Evolutionary conservation across 192 early-diverging fungal genomes (phyloP).

Genomic region (Entophlyctis luteolus): DNA sequence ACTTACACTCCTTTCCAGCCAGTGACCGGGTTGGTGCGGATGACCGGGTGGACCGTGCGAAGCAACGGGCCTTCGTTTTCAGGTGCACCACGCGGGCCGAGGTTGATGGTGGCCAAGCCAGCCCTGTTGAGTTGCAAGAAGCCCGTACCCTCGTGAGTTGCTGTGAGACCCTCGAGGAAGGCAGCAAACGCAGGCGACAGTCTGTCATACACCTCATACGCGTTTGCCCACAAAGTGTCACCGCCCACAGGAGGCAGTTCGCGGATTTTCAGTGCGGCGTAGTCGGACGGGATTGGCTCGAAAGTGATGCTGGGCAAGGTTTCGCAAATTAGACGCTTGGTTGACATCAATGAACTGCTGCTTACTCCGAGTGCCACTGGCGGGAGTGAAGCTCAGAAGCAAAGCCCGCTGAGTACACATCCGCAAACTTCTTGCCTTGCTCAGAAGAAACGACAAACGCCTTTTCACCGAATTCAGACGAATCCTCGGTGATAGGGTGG

Average conservation of each 20-base stretch:
- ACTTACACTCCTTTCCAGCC: conserved; percentile 48
- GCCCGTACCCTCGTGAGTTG: conserved; percentile 45
- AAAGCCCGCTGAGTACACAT: background rate
- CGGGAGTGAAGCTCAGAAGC: background rate
- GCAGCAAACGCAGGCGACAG: conserved; percentile 54
- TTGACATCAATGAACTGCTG: background rate
- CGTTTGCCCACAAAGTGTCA: conserved; percentile 58
- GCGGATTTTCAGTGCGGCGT: conserved; percentile 48
- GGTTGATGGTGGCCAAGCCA: conserved; percentile 1
- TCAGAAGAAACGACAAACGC: conserved; percentile 4
- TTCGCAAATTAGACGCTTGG: background rate
- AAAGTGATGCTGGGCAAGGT: conserved; percentile 42
- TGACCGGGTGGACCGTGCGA: conserved; percentile 43
- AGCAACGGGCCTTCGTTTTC: conserved; percentile 35
- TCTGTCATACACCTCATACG: conserved; percentile 59
- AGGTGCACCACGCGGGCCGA: conserved; percentile 22
- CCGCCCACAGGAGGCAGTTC: conserved; percentile 45
- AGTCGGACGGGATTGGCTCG: conserved; percentile 53
- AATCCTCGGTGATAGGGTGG: conserved; percentile 9
- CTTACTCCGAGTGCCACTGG: conserved; percentile 23
- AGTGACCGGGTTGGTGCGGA: conserved; percentile 53
- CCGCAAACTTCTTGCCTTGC: background rate
- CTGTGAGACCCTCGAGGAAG: conserved; percentile 56
- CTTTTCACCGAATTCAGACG: conserved; percentile 7
- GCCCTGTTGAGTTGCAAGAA: conserved; percentile 3